Evolutionary conservation across 2,329 filamentous ascomycete species (phyloP).

Genomic region (Colletotrichum sidae): DNA sequence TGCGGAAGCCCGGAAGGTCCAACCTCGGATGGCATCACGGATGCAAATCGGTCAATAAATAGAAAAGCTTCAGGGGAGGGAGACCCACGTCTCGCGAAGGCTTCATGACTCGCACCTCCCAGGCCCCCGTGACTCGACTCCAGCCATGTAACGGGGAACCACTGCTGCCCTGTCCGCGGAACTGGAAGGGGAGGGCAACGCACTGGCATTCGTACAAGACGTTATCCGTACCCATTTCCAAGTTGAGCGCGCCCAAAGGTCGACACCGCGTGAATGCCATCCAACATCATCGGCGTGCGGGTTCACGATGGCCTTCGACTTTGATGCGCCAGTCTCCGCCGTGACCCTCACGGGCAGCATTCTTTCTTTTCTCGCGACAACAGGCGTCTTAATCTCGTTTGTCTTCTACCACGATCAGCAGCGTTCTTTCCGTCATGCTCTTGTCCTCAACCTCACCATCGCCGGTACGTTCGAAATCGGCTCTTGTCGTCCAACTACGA

Average conservation of each 20-base stretch:
- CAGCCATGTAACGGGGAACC: constrained; percentile 25
- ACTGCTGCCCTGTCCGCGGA: constrained; percentile 14
- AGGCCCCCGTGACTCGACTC: constrained; percentile 27
- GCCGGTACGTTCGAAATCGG: constrained; percentile 39
- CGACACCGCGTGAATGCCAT: constrained; percentile 22
- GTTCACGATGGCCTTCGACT: constrained; percentile 33
- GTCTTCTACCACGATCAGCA: constrained; percentile 37
- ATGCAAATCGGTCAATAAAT: constrained; percentile 31
- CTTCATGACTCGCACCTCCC: constrained; percentile 33
- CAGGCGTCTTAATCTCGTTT: constrained; percentile 31
- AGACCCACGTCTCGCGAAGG: constrained; percentile 27
- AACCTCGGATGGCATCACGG: constrained; percentile 27
- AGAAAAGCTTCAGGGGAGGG: constrained; percentile 28
- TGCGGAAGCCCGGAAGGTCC: neutral
- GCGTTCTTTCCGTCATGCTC: constrained; percentile 41
- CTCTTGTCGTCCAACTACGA: constrained; percentile 6
- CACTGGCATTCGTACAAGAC: constrained; percentile 33
- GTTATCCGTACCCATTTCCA: constrained; percentile 27
- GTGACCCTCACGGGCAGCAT: constrained; percentile 35
- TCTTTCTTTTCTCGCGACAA: constrained; percentile 32
- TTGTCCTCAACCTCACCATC: constrained; percentile 41
- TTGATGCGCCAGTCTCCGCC: constrained; percentile 31
- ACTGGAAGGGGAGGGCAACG: neutral
- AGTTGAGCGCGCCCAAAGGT: constrained; percentile 1
- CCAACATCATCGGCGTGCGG: constrained; percentile 33